phyloP scores from a whole-genome alignment of 805 yeast genomes.

The Cyberlindnera mrakii region DNA sequence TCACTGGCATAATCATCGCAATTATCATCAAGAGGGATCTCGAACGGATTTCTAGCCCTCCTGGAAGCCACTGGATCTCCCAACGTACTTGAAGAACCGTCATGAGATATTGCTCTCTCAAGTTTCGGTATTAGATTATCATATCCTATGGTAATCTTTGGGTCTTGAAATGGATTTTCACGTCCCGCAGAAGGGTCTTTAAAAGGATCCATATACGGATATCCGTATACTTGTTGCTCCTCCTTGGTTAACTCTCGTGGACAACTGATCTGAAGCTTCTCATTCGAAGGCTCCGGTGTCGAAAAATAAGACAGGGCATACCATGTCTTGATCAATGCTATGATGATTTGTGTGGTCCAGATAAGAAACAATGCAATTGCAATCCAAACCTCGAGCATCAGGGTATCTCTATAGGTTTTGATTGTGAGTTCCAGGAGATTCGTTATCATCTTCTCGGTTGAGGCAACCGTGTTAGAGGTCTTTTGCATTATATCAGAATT shows the following conservation, averaged over 20 bases:
- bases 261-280: conserved; percentile 10
- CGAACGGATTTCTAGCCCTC: too few species aligned
- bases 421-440: conserved; percentile 25
- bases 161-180: too few species aligned
- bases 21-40: too few species aligned
- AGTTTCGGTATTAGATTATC: too few species aligned
- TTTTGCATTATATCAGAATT: not conserved
- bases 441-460: conserved; percentile 22
- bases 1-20: too few species aligned
- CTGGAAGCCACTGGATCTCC: too few species aligned
- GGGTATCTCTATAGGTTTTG: conserved; percentile 27
- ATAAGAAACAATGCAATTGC: conserved; percentile 37
- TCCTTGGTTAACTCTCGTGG: conserved; percentile 16
- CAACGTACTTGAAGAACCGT: too few species aligned
- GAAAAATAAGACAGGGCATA: conserved; percentile 1
- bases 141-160: too few species aligned
- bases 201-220: conserved; percentile 14
- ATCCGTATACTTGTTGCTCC: conserved; percentile 15
- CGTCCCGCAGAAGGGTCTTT: not conserved
- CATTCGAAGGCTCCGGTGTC: not conserved
- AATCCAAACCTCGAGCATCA: conserved; percentile 42
- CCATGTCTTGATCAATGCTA: conserved; percentile 26
- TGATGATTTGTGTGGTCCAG: conserved; percentile 42
- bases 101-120: too few species aligned
- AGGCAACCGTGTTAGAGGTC: conserved; percentile 10